Evolutionary conservation across 139 green algal genomes (phyloP).

Genomic region (Picochlorum sp.): DNA sequence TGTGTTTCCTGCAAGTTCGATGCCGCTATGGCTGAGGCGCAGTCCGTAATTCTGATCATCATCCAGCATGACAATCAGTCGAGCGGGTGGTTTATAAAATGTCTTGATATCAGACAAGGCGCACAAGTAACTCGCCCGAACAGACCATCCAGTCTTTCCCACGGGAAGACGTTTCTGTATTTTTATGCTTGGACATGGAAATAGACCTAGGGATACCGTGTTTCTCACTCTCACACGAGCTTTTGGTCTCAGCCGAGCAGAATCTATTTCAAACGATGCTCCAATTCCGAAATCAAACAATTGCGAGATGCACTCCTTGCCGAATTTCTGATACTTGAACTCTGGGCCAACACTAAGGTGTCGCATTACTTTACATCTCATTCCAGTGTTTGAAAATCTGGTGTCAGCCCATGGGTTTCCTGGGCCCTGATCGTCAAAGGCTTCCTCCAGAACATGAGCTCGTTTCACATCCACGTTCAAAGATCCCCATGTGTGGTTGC

Average conservation of each 20-base stretch:
- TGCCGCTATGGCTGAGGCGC: conserved; percentile 8
- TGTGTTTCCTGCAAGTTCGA: conserved; percentile 18
- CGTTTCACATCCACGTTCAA: no score
- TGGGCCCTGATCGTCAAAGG: no score
- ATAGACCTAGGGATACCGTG: conserved; percentile 15
- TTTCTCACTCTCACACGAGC: conserved; percentile 22
- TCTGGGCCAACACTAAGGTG: conserved; percentile 23
- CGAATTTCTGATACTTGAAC: neutral
- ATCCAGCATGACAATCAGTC: conserved; percentile 22
- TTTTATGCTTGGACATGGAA: conserved; percentile 25
- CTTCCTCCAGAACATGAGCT: no score
- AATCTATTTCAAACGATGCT: conserved; percentile 26
- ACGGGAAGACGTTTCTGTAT: conserved; percentile 16
- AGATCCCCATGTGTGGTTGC: no score
- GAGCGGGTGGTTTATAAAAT: conserved; percentile 24
- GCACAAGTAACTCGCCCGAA: conserved; percentile 24
- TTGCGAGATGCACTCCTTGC: neutral
- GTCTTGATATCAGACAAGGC: conserved; percentile 10
- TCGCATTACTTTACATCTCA: conserved; percentile 27
- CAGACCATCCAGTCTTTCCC: conserved; percentile 5
- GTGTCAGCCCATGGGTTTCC: no score
- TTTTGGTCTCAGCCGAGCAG: conserved; percentile 19
- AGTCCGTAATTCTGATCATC: conserved; percentile 13
- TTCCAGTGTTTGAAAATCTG: conserved; percentile 16
- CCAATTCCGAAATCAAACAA: conserved; percentile 18